Evolutionary conservation across 2,329 filamentous ascomycete species (phyloP).

Genomic region (Cercospora zeina): DNA sequence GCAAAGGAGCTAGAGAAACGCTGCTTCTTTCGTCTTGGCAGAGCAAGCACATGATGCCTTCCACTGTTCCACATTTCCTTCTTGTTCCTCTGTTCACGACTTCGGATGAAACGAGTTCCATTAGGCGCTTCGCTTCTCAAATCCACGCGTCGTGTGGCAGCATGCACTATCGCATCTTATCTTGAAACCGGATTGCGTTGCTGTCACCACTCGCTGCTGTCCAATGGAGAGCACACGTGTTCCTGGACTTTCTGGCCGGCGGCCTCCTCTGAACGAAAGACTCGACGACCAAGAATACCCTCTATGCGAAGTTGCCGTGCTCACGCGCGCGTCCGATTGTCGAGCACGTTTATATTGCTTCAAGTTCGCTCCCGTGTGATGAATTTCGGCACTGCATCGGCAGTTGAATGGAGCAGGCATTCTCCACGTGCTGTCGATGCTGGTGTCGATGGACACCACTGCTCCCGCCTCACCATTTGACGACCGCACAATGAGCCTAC

Average conservation of each 20-base stretch:
- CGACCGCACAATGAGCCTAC: neutral
- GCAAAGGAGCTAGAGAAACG: no score
- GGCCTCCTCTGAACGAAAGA: neutral
- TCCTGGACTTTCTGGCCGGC: neutral
- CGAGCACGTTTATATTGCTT: neutral
- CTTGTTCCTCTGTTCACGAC: neutral
- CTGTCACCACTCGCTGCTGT: neutral
- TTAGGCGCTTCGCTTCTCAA: neutral
- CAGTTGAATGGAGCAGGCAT: neutral
- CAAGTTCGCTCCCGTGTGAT: neutral
- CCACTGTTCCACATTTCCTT: no score
- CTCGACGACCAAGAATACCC: neutral
- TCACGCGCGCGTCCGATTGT: neutral
- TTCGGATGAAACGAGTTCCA: neutral
- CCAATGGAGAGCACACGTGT: constrained; percentile 13
- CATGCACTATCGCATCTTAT: constrained; percentile 1
- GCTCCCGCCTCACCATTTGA: neutral
- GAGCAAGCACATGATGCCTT: no score
- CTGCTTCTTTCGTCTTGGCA: no score
- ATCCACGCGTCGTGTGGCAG: neutral
- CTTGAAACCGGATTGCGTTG: neutral
- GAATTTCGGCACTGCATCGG: constrained; percentile 1
- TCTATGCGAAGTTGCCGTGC: neutral
- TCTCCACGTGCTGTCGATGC: neutral
- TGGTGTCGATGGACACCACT: no score